Conservation (phyloP, 345 rosid genomes). For the Salix caprea region DNA sequence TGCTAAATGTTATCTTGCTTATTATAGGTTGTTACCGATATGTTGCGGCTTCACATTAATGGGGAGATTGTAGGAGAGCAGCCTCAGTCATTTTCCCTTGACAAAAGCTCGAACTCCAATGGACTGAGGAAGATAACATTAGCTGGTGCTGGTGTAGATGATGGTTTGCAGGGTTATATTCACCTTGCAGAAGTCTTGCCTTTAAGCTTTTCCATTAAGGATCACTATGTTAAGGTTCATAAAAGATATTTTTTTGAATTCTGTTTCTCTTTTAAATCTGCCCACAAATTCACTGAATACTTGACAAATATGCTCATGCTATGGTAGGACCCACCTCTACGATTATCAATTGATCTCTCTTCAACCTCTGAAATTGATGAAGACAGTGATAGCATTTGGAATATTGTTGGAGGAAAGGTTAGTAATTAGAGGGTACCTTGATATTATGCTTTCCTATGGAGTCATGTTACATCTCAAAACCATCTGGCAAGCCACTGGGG, state of each 20-base stretch:
- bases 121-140: conserved; percentile 38
- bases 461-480: not conserved
- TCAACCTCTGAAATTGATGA: conserved; percentile 58
- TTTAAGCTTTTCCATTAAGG: conserved; percentile 33
- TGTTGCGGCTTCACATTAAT: conserved; percentile 51
- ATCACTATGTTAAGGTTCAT: conserved; percentile 45
- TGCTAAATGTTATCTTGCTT: conserved; percentile 5
- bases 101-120: conserved; percentile 28
- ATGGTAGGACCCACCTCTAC: conserved; percentile 65
- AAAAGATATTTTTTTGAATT: conserved; percentile 5
- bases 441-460: not conserved
- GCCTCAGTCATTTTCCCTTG: conserved; percentile 32
- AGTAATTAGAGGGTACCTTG: conserved; percentile 9
- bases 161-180: conserved; percentile 55
- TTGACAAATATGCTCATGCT: conserved; percentile 4
- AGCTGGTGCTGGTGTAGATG: conserved; percentile 37
- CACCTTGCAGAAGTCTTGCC: conserved; percentile 47
- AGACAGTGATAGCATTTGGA: conserved; percentile 69
- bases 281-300: not conserved
- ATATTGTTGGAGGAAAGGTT: conserved; percentile 78
- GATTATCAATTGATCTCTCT: conserved; percentile 51
- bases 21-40: conserved; percentile 44
- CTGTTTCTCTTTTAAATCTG: not conserved
- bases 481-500: not conserved
- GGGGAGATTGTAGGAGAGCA: conserved; percentile 57